Percentiles rank a stretch among this genome's conserved stretches.
Evolutionary conservation across 805 yeast genomes (phyloP).

Genomic region (Hemisphaericaspora nanyangensis): DNA sequence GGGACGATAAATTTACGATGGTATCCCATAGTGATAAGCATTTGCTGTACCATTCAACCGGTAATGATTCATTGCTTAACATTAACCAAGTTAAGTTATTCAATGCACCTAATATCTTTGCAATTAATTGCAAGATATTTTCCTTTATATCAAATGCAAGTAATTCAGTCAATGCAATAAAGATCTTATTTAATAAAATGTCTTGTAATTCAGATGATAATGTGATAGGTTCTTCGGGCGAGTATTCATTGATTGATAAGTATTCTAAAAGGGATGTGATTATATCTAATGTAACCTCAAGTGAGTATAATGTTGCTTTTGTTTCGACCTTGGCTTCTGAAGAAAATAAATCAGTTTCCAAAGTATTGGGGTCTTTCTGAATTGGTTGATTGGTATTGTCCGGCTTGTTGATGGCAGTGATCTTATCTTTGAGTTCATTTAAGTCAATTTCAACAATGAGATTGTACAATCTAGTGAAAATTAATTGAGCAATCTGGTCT

Average conservation of each 20-base stretch:
- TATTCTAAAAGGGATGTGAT: slow-evolving; percentile 71
- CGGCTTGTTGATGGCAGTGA: slow-evolving; percentile 16
- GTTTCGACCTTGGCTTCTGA: slow-evolving; percentile 32
- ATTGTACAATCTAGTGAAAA: slow-evolving; percentile 19
- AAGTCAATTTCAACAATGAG: slow-evolving; percentile 27
- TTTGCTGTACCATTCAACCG: slow-evolving; percentile 37
- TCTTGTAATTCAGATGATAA: slow-evolving; percentile 17
- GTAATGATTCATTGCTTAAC: slow-evolving; percentile 26
- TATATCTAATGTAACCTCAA: slow-evolving; percentile 72
- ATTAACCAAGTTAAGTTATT: slow-evolving; percentile 70
- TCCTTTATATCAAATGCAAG: slow-evolving; percentile 31
- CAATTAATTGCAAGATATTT: slow-evolving; percentile 35
- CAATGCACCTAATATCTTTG: slow-evolving; percentile 59
- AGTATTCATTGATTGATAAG: slow-evolving; percentile 29
- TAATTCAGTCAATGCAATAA: slow-evolving; percentile 35
- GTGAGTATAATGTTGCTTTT: slow-evolving; percentile 52
- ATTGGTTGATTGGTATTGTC: slow-evolving; percentile 37
- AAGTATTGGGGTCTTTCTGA: slow-evolving; percentile 14
- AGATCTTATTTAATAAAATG: slow-evolving; percentile 18
- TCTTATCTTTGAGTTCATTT: slow-evolving; percentile 21
- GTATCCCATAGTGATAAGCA: slow-evolving; percentile 29
- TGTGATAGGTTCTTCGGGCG: slow-evolving; percentile 13
- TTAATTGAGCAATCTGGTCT: slow-evolving; percentile 14
- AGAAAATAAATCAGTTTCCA: slow-evolving; percentile 7
- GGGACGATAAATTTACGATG: slow-evolving; percentile 10